Evolutionary conservation across 805 yeast genomes (phyloP), one percentile per base, ranked within the genome.

Genomic region (Tanozyma kutaoensis): DNA sequence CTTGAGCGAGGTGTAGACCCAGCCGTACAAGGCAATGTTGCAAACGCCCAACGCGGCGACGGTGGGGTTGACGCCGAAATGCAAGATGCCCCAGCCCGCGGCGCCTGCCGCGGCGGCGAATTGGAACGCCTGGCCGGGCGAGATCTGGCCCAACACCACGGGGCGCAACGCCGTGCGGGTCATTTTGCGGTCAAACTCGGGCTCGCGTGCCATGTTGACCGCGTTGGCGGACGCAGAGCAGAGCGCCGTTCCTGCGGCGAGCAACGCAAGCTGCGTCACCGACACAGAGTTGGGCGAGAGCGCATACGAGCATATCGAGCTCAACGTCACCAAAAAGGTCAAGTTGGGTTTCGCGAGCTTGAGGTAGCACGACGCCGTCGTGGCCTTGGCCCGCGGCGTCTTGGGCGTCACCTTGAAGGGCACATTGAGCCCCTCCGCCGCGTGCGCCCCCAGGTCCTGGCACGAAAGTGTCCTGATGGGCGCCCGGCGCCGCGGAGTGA

Each of bases 171-270:
- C 70, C 0, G 98, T 91, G 45, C 98, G 64, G 3, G 76, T 68
- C 98, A 91, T 91, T 45, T 69, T 66, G 25, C 69, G 64, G 46
- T 91, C 98, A 45, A 73, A 91, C 13, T 71, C 78, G 2, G 95
- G 95, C 52, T 91, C 98, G 39, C 98, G 62, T 2, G 85, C 97
- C 94, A 86, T 88, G 46, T 91, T 91, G 25, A 91, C 84, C 3
- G 97, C 93, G 53, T 91, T 91, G 2, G 98, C 98, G 2, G 95
- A 75, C 8, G 93, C 93, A 0, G 95, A 84, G 37, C 91, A 71
- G 19, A 91, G 54, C 1, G 88, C 70, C 0, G 96, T 91, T 11
- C 98, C 98, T 0, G 66, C 50, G 0, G 95, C 81, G 18, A 91
- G 58, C 38, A 73, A 72, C 18, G 80, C 42, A 26, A 91, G 63